Evolutionary conservation across 805 yeast genomes (phyloP).

Genomic region (Maudiozyma saulgeensis): DNA sequence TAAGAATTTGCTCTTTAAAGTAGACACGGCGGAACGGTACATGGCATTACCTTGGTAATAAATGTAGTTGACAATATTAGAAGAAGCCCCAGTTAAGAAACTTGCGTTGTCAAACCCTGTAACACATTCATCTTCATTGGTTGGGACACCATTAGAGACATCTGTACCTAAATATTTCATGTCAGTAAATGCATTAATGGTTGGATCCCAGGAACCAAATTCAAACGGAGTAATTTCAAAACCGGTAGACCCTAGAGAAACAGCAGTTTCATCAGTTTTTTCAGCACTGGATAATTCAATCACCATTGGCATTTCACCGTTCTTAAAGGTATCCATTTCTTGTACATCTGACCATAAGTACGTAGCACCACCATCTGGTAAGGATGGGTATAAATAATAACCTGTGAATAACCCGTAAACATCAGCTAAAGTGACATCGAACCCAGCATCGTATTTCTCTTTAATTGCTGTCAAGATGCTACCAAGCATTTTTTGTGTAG

Average conservation of each 20-base stretch:
- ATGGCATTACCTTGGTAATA: constrained; percentile 43
- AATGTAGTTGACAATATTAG: constrained; percentile 65
- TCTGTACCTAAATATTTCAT: constrained; percentile 61
- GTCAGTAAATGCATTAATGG: constrained; percentile 54
- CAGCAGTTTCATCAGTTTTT: constrained; percentile 45
- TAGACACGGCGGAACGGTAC: constrained; percentile 32
- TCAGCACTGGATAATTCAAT: constrained; percentile 57
- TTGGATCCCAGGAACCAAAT: constrained; percentile 83
- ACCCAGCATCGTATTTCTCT: constrained; percentile 54
- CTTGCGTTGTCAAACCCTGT: constrained; percentile 75
- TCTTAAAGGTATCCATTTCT: constrained; percentile 48
- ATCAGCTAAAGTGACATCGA: constrained; percentile 55
- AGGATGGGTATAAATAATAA: constrained; percentile 57
- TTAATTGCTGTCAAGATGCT: constrained; percentile 43
- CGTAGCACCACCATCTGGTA: constrained; percentile 53
- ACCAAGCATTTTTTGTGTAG: constrained; percentile 42
- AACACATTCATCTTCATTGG: constrained; percentile 39
- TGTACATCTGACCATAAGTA: constrained; percentile 48
- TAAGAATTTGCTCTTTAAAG: constrained; percentile 36
- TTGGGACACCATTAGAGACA: constrained; percentile 49
- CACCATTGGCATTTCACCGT: constrained; percentile 64
- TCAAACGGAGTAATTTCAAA: constrained; percentile 57
- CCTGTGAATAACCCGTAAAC: constrained; percentile 72
- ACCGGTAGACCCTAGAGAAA: constrained; percentile 58
- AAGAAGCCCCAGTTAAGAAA: constrained; percentile 72